Evolutionary conservation across 176 grass and related monocot genomes (phyloP).

Genomic region (Phoenix dactylifera): DNA sequence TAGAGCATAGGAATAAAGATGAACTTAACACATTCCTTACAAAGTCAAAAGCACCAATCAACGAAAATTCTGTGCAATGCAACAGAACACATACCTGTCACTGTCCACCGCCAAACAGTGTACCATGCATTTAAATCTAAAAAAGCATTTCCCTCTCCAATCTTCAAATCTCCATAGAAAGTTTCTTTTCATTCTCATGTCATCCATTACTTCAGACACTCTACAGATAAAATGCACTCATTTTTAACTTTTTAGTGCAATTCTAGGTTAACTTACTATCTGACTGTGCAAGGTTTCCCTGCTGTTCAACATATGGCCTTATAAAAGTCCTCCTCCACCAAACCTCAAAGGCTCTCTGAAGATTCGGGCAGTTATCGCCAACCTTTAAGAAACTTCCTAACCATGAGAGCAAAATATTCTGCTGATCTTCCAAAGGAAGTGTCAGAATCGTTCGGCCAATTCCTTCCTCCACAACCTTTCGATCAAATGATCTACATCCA

Average conservation of each 20-base stretch:
- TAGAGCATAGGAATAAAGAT: background rate
- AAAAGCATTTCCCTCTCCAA: background rate
- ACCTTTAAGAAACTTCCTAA: conserved; percentile 59
- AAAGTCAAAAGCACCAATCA: too few species aligned
- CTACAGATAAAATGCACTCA: background rate
- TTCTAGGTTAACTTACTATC: conserved; percentile 1
- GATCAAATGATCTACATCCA: conserved; percentile 57
- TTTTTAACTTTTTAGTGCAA: background rate
- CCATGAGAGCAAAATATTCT: conserved; percentile 59
- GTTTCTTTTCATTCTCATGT: background rate
- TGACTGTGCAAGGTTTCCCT: conserved; percentile 2
- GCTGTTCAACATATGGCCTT: conserved; percentile 53
- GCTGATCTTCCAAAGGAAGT: conserved; percentile 72
- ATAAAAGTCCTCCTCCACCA: conserved; percentile 93
- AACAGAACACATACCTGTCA: background rate
- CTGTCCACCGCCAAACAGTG: background rate
- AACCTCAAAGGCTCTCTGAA: conserved; percentile 83
- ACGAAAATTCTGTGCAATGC: background rate
- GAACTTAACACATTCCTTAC: too few species aligned
- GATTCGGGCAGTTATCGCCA: conserved; percentile 61
- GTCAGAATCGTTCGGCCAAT: conserved; percentile 60
- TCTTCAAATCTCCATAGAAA: background rate
- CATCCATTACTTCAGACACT: too few species aligned
- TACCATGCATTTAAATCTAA: background rate
- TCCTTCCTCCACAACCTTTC: conserved; percentile 66